phyloP scores from a whole-genome alignment of 208 protist genomes.

The Crithidia mellificae region DNA sequence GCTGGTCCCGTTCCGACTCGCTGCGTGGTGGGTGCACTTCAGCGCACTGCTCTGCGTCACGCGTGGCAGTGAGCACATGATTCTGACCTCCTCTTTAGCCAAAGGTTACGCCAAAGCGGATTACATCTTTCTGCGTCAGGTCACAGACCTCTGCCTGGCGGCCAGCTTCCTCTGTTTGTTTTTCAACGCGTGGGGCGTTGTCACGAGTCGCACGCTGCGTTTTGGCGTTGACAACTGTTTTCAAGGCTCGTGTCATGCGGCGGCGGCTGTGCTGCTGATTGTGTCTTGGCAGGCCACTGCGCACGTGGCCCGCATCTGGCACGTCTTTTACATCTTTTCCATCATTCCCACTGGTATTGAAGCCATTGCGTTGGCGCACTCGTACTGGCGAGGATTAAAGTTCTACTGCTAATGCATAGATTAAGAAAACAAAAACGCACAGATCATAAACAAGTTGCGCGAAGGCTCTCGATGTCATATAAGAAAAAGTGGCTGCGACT shows the following conservation, averaged over 20 bases:
- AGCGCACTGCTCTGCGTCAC: conserved; percentile 58
- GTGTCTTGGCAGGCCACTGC: conserved; percentile 42
- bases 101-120: conserved; percentile 36
- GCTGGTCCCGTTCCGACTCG: conserved; percentile 59
- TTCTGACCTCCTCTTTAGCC: conserved; percentile 37
- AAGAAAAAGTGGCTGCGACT: too few species aligned
- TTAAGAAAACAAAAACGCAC: too few species aligned
- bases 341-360: conserved; percentile 71
- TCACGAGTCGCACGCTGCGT: conserved; percentile 69
- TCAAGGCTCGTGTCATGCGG: conserved; percentile 50
- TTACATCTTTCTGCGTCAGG: conserved; percentile 41
- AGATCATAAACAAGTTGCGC: too few species aligned
- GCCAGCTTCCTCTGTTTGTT: conserved; percentile 53
- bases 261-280: conserved; percentile 60
- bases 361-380: conserved; percentile 41
- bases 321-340: conserved; percentile 75
- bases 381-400: conserved; percentile 52
- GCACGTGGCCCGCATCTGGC: conserved; percentile 58
- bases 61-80: conserved; percentile 54
- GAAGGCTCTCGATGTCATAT: too few species aligned
- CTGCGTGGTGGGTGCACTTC: conserved; percentile 55
- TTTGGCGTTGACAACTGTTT: conserved; percentile 58
- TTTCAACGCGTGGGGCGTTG: conserved; percentile 50
- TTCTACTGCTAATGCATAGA: conserved; percentile 45
- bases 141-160: conserved; percentile 47